phyloP scores from a whole-genome alignment of 2,329 filamentous ascomycete species.

The Arthrobotrys conoides region DNA sequence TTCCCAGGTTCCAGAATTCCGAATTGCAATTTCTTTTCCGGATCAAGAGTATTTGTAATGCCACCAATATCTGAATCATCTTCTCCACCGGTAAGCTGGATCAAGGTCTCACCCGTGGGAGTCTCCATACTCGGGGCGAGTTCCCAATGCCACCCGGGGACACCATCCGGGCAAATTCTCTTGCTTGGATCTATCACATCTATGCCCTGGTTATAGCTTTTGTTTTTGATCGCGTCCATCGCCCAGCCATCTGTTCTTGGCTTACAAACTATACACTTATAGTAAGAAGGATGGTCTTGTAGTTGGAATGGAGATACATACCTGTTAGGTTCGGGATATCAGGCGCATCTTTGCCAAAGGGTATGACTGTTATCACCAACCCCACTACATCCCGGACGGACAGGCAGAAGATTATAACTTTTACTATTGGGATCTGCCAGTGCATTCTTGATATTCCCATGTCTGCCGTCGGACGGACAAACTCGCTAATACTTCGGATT shows the following conservation, averaged over 20 bases:
- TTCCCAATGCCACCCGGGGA: slow-evolving; percentile 42
- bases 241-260: background rate
- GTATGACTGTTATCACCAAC: no score
- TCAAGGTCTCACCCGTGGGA: slow-evolving; percentile 27
- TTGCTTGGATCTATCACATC: slow-evolving; percentile 16
- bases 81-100: slow-evolving; percentile 37
- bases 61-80: slow-evolving; percentile 11
- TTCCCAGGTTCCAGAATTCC: slow-evolving; percentile 7
- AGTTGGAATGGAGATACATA: background rate
- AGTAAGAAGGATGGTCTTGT: background rate
- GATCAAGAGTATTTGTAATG: slow-evolving; percentile 25
- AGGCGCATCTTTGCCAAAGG: no score
- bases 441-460: no score
- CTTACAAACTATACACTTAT: slow-evolving; percentile 21
- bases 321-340: background rate
- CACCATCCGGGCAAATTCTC: slow-evolving; percentile 5
- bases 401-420: no score
- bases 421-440: no score
- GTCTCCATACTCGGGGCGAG: slow-evolving; percentile 23
- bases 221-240: background rate
- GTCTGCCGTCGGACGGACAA: no score
- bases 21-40: slow-evolving; percentile 1
- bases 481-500: no score
- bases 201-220: slow-evolving; percentile 6
- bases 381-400: no score